Base-by-base conservation (phyloP, 1,139 yeast species). In the Blastobotrys raffinosifermentans region DNA sequence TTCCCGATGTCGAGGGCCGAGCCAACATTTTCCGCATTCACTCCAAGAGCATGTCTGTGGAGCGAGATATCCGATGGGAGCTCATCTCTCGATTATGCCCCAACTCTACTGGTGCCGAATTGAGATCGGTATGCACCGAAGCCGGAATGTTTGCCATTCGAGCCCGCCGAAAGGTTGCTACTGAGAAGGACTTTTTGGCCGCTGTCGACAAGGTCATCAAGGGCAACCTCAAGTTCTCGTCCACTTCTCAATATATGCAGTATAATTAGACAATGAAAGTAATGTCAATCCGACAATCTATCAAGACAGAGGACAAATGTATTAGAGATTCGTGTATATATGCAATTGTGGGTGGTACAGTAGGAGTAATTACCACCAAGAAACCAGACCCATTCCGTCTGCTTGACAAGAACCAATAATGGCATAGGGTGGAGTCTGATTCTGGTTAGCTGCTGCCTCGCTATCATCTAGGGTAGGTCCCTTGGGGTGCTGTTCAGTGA, bases 81-180 rank as follows among this genome's bases (percentile, higher is more conserved):
- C 75, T 91, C 57, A 91, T 91, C 56, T 87, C 97, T 16, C 77
- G 98, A 60, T 72, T 91, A 57, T 91, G 98, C 69, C 98, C 98
- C 47, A 91, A 91, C 63, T 84, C 95, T 13, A 91, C 98, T 1
- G 99, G 99, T 64, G 99, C 98, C 7, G 98, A 91, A 66, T 73
- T 91, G 54, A 79, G 96, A 59, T 84, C 94, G 9, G 96, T 89
- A 18, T 87, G 97, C 64, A 89, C 96, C 2, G 96, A 89, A 64
- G 96, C 96, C 4, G 99, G 98, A 54, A 91, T 91, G 98, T 91
- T 87, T 71, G 98, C 98, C 36, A 91, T 91, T 44, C 79, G 99
- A 58, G 96, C 97, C 13, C 79, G 98, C 64, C 77, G 97, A 69
- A 91, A 91, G 72, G 96, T 91, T 39, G 97, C 98, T 29, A 82